Conservation (phyloP, 257 asterid species). For the Gentiana dahurica region DNA sequence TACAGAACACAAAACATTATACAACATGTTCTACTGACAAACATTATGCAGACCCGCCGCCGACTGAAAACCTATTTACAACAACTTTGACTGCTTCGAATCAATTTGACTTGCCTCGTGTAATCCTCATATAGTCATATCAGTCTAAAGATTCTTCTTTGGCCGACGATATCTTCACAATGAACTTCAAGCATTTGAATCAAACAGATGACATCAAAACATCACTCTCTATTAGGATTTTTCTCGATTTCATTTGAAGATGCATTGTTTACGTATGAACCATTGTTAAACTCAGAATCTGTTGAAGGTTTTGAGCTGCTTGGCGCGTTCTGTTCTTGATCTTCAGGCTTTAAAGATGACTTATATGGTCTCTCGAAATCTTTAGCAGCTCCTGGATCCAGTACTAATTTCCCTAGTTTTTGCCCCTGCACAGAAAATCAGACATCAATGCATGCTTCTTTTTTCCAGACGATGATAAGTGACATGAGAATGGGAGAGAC, state of each 20-base stretch:
- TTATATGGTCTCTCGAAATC: slow-evolving; percentile 80
- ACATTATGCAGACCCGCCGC: too few relatives aligned
- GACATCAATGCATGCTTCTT: slow-evolving; percentile 8
- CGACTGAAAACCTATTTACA: too few relatives aligned
- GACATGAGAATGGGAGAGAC: not conserved
- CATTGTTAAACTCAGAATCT: slow-evolving; percentile 23
- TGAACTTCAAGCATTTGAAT: not conserved
- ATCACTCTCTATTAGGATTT: slow-evolving; percentile 9
- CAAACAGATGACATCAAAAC: too few relatives aligned
- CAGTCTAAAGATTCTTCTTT: too few relatives aligned
- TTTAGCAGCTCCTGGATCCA: slow-evolving; percentile 72
- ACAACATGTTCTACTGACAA: too few relatives aligned
- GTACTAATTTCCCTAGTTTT: slow-evolving; percentile 60
- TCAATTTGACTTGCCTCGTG: too few relatives aligned
- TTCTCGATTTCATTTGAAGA: slow-evolving; percentile 35
- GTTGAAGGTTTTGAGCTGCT: slow-evolving; percentile 16
- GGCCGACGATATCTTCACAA: too few relatives aligned
- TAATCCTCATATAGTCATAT: too few relatives aligned
- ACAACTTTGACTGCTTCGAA: too few relatives aligned
- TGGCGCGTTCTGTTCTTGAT: slow-evolving; percentile 37
- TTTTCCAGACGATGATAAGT: not conserved
- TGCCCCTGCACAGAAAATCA: slow-evolving; percentile 54
- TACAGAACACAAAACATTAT: too few relatives aligned
- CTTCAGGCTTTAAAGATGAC: slow-evolving; percentile 40
- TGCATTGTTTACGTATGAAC: slow-evolving; percentile 26